Conservation (phyloP, 2,329 filamentous ascomycete genomes). For the Fusarium solani-melongenae region DNA sequence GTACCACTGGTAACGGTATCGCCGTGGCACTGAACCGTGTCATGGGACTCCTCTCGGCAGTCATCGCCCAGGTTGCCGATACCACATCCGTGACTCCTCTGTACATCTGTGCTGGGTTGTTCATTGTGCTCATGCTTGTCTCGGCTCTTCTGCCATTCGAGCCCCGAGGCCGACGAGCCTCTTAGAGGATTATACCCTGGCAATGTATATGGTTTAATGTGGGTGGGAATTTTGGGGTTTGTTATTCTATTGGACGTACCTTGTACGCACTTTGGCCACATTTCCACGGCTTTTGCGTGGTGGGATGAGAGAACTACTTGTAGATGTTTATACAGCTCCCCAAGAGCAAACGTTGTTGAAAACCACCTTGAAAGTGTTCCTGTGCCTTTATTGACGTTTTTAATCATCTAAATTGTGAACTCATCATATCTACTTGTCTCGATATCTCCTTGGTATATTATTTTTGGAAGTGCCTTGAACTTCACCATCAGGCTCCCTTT, state of each 20-base stretch:
- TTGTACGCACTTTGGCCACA: not conserved
- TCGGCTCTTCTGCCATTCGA: slow-evolving; percentile 73
- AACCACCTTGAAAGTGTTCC: not conserved
- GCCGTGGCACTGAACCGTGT: slow-evolving; percentile 53
- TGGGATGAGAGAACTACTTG: not conserved
- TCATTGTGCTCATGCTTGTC: slow-evolving; percentile 68
- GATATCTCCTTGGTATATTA: not conserved
- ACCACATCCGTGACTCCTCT: slow-evolving; percentile 71
- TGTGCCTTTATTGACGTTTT: not conserved
- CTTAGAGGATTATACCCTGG: not conserved
- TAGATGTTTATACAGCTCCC: not conserved
- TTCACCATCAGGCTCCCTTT: not conserved
- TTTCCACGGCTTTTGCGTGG: not conserved
- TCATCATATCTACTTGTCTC: not conserved
- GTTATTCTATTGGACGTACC: not conserved
- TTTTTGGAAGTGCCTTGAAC: not conserved
- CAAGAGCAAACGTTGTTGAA: not conserved
- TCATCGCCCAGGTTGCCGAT: slow-evolving; percentile 59
- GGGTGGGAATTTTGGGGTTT: not conserved
- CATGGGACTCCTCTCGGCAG: slow-evolving; percentile 21
- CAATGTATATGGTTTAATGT: not conserved
- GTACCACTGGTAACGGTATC: slow-evolving; percentile 61
- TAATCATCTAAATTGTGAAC: not conserved
- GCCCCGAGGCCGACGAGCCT: slow-evolving; percentile 58
- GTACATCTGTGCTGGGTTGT: slow-evolving; percentile 73